These are phyloP conservation scores for Aureobasidium sp. DNA, from an alignment of 2,329 filamentous ascomycete genomes.

Conservation along the genomic window DNA sequence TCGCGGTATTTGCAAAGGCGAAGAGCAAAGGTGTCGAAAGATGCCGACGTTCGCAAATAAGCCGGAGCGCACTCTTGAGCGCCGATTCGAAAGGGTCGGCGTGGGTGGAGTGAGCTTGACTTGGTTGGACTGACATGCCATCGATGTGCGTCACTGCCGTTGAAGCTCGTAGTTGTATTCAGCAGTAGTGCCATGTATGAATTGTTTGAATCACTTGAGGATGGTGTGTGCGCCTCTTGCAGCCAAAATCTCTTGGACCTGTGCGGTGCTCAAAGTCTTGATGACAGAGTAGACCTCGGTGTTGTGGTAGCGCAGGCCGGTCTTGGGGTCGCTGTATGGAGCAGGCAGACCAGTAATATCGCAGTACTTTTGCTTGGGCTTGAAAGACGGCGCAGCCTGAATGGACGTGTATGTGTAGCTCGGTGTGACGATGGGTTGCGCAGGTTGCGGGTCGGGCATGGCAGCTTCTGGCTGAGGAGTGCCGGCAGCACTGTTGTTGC, in stretches of 20 bases:
- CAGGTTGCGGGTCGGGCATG: conserved; percentile 58
- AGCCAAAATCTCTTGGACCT: conserved; percentile 82
- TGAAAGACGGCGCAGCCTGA: conserved; percentile 82
- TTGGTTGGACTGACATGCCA: conserved; percentile 74
- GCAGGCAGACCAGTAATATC: conserved; percentile 91
- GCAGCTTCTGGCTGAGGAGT: conserved; percentile 54
- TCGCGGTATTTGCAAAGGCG: conserved; percentile 48
- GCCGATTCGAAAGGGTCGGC: conserved; percentile 67
- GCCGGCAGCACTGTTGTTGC: conserved; percentile 71
- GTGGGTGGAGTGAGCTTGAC: conserved; percentile 94
- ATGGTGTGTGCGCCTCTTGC: conserved; percentile 88
- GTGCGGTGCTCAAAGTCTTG: conserved; percentile 70
- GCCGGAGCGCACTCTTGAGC: conserved; percentile 93
- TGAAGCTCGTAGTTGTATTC: neutral
- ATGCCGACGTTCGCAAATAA: conserved; percentile 80
- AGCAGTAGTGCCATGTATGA: neutral
- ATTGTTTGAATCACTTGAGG: conserved; percentile 58
- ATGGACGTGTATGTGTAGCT: conserved; percentile 87
- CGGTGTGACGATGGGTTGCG: conserved; percentile 45
- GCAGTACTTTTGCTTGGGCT: conserved; percentile 79
- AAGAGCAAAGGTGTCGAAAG: conserved; percentile 47
- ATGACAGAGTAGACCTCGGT: conserved; percentile 85
- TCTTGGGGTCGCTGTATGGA: conserved; percentile 92
- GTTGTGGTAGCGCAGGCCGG: conserved; percentile 84
- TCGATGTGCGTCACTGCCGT: neutral